Conservation (phyloP, 108 stramenopile species). For the Cafeteria roenbergensis region DNA sequence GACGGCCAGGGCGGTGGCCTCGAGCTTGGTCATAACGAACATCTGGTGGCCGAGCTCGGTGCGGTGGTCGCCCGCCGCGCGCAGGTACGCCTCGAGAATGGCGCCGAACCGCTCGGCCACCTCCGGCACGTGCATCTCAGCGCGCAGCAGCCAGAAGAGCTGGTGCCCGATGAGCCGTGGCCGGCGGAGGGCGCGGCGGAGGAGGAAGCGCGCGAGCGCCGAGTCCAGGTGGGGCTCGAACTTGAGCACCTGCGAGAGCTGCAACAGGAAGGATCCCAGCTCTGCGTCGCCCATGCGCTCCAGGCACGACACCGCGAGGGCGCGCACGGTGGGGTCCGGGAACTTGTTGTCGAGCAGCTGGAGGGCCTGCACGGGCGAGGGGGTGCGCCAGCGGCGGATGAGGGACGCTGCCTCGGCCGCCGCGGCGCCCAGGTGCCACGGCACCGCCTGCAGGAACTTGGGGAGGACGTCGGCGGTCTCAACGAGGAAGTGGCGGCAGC, state of each 20-base stretch:
- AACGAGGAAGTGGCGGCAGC: slow-evolving; percentile 5
- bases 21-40: slow-evolving; percentile 24
- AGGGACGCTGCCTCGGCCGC: slow-evolving; percentile 20
- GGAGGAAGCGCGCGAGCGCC: slow-evolving; percentile 32
- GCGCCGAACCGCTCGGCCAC: slow-evolving; percentile 20
- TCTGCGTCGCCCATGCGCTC: slow-evolving; percentile 25
- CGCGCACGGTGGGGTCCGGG: slow-evolving; percentile 37
- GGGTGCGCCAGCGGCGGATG: slow-evolving; percentile 25
- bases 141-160: slow-evolving; percentile 35
- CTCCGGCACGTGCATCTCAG: slow-evolving; percentile 27
- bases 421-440: slow-evolving; percentile 18
- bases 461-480: slow-evolving; percentile 20
- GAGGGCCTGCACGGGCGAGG: slow-evolving; percentile 28
- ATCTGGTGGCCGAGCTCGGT: slow-evolving; percentile 29
- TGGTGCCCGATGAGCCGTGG: slow-evolving; percentile 27
- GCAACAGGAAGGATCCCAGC: slow-evolving; percentile 30
- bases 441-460: slow-evolving; percentile 21
- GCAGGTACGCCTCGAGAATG: slow-evolving; percentile 29
- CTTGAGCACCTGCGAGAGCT: slow-evolving; percentile 37
- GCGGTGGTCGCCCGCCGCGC: slow-evolving; percentile 23
- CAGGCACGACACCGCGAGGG: slow-evolving; percentile 27
- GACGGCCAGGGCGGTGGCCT: slow-evolving; percentile 16
- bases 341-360: slow-evolving; percentile 32
- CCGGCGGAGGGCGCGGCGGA: slow-evolving; percentile 26
- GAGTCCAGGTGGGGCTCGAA: slow-evolving; percentile 36